Evolutionary conservation across 1,284 basidiomycete genomes (phyloP), one percentile per base, ranked within the genome.

Genomic region (Cronartium quercuum): DNA sequence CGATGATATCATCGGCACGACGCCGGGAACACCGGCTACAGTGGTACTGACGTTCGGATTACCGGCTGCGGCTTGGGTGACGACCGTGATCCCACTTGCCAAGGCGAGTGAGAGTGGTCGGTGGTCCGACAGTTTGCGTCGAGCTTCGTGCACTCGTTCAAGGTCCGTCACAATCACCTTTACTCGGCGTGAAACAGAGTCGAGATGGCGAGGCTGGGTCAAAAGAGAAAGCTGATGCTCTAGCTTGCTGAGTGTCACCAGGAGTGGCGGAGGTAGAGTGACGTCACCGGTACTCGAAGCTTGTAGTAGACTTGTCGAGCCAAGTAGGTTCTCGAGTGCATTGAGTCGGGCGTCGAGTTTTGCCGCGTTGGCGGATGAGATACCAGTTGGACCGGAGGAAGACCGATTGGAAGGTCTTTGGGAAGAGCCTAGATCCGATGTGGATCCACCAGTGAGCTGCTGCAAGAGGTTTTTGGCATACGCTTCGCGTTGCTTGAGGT

Each of bases 191-290:
- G 93, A 93, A 77, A 98, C 91, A n/a, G 92, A 90, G 82, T 98
- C 95, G 47, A 98, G 89, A 81, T 98, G 94, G 6, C 94, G 88
- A 0, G 96, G 95, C 84, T 98, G 94, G 0, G 94, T 92, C 66
- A 98, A 87, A 15, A 98, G 85, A 1, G 89, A 88, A 38, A 98
- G 84, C 82, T 94, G 91, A 37, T 89, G 88, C 80, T 92, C 92
- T 47, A 97, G 86, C 38, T 91, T 88, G 18, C 86, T 86, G 57
- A 98, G 85, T 58, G 92, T 87, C 0, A 91, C 88, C 0, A 96
- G 83, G 15, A 98, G 84, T 0, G 95, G 93, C 1, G 89, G 85
- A 0, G 91, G 89, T 12, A 92, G 84, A 1, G 80, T 77, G 12
- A 75, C 75, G 7, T 77, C 41, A 60, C 77, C 70, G 24, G 38